Evolutionary conservation across 2,329 filamentous ascomycete species (phyloP), one percentile per base, ranked within the genome.

Genomic region (Diaporthe batatas): DNA sequence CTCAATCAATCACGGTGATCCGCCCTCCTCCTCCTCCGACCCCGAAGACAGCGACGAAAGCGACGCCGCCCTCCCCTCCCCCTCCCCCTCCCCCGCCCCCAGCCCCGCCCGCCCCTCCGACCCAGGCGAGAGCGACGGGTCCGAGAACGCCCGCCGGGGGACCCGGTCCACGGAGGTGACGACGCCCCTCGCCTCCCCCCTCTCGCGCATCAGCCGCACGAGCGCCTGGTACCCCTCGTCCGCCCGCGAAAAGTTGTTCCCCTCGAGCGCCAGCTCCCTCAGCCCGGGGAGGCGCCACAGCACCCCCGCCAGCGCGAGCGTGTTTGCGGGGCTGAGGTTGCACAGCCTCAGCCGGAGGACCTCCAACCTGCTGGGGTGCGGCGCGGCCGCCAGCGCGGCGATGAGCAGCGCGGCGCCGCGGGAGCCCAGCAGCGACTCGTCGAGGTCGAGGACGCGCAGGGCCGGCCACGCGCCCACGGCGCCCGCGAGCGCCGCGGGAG

Each of bases 331-430:
- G n/a, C 3, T 39, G n/a, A 72, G 53, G 11, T 42, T 58, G 11
- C 42, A 34, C 0, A n/a, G 51, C 8, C 0, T 8, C 32, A 68
- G 5, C 62, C 11, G 21, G 2, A 58, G 59, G 7, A 8, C 1
- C 62, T 51, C 62, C 0, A 49, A 11, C 55, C 10, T 39, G 29
- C 54, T 70, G 42, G 10, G 2, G 34, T 44, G 36, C 53, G 49
- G 21, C 3, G 36, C 39, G 25, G 16, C 21, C 44, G 62, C 62
- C 62, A 65, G 62, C 62, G 62, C 62, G 21, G 11, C 2, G 62
- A 67, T 29, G 32, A 67, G 62, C 62, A 67, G 62, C 47, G 32
- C 47, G n/a, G 62, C 62, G 47, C 47, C 62, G 21, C 62, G 62
- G 21, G 62, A 67, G 1, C 47, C 62, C 14, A 67, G 62, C 3